phyloP scores from a whole-genome alignment of 2,329 filamentous ascomycete species.

The Penicillium concentricum region DNA sequence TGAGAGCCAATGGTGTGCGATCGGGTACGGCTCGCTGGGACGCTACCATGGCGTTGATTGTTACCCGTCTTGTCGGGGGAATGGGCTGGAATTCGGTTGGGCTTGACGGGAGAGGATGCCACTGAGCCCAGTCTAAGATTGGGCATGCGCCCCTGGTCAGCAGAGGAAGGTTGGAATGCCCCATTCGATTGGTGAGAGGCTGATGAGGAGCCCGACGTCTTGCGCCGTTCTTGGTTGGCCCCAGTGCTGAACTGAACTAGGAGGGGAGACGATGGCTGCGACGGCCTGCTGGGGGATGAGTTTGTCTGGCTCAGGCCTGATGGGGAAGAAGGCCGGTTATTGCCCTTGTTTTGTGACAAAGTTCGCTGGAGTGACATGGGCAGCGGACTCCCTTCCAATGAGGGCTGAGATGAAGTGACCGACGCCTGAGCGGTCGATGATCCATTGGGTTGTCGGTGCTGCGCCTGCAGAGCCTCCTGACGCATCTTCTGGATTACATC shows the following conservation, averaged over 20 bases:
- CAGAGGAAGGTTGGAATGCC: constrained; percentile 68
- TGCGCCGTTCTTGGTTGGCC: constrained; percentile 77
- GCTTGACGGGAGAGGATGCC: constrained; percentile 55
- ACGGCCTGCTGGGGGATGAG: constrained; percentile 83
- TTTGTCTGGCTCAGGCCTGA: constrained; percentile 75
- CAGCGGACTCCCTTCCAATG: constrained; percentile 80
- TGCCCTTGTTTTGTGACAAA: constrained; percentile 76
- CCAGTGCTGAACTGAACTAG: constrained; percentile 93
- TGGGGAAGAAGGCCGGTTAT: constrained; percentile 79
- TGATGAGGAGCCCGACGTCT: constrained; percentile 87
- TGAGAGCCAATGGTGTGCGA: constrained; percentile 94
- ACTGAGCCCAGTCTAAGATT: constrained; percentile 53
- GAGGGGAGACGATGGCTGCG: constrained; percentile 82
- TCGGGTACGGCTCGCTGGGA: constrained; percentile 69
- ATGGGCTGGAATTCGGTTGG: constrained; percentile 41
- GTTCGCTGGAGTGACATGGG: constrained; percentile 78
- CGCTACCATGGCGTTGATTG: constrained; percentile 63
- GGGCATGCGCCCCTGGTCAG: constrained; percentile 67
- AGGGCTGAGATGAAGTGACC: constrained; percentile 45
- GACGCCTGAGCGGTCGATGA: constrained; percentile 27
- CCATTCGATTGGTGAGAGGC: constrained; percentile 74
- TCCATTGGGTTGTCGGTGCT: constrained; percentile 49
- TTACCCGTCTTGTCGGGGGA: constrained; percentile 62
- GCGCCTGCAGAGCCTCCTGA: constrained; percentile 78
- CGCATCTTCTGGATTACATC: constrained; percentile 96